Base-by-base conservation (phyloP, 305 asterid genomes). In the Solanum aculeatissimum region DNA sequence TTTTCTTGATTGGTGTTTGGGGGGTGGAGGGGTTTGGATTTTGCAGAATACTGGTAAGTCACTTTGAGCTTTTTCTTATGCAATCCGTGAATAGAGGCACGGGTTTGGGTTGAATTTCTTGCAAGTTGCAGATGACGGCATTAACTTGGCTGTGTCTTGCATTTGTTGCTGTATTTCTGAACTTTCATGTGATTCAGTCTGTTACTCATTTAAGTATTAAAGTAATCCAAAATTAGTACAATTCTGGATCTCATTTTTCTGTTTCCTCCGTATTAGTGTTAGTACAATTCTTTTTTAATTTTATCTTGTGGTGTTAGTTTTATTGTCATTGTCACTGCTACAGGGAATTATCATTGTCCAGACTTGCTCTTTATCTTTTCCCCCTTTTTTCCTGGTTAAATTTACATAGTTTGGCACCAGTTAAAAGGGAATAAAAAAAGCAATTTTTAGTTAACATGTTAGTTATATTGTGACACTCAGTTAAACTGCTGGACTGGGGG, bases 401-500 rank as follows among this genome's bases (percentile, higher is more conserved):
- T 16, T 75, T 49, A 51, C 60, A 75, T 25, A 15, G 42, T 75
- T 75, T 47, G 23, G 62, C 15, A 75, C 27, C 27, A 75, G 38
- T 49, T 75, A 27, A 14, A 15, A 75, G 25, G 49, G 10, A 23
- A 47, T 25, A 10, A 16, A 23, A 40, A 21, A 11, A 43, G 1
- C 25, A 71, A 43, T 40, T 45, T 49, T 49, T 32, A 16, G 45
- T 77, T 77, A 77, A 77, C 82, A 77, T 29, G 62, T 78, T 19
- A 78, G 15, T 78, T 53, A 53, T 19, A 18, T 53, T 53, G n/a
- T 85, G 79, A 84, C 82, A 57, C 79, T 85, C 93, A 95, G 98
- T 95, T 86, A 95, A 95, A 87, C 86, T 95, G 91, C 91, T 95
- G 55, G 98, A 95, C 89, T 95, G 96, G 97, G 98, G 98, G n/a